Conservation (phyloP, 371 early-diverging fungal genomes). For the Lichtheimia corymbifera region DNA sequence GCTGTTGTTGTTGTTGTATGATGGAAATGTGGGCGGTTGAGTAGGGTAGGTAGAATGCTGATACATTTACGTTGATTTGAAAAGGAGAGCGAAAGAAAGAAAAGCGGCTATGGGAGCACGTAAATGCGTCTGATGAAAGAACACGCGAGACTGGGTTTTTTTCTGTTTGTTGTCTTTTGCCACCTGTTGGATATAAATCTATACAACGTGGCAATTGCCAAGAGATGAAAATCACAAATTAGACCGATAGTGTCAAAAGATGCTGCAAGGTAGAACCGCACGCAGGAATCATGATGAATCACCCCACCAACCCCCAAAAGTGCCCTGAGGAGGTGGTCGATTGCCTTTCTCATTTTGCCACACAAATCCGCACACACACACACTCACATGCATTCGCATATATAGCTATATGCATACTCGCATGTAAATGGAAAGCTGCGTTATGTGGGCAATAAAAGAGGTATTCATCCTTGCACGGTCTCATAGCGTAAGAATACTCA, state of each 20-base stretch:
- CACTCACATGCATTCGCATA: constrained; percentile 1
- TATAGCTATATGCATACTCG: background rate
- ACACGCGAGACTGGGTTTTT: background rate
- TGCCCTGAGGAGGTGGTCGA: background rate
- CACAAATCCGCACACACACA: constrained; percentile 2
- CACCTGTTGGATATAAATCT: background rate
- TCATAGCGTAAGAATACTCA: no score
- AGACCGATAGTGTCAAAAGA: background rate
- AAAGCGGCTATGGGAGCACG: background rate
- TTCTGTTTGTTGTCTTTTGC: background rate
- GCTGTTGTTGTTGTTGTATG: constrained; percentile 11
- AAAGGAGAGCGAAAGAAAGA: constrained; percentile 9
- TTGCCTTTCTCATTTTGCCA: background rate
- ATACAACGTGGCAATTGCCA: constrained; percentile 9
- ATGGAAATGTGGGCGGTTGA: constrained; percentile 13
- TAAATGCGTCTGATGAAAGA: no score
- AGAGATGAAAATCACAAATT: background rate
- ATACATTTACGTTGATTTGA: constrained; percentile 10
- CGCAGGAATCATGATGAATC: constrained; percentile 1
- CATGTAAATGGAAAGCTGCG: no score
- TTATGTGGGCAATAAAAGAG: no score
- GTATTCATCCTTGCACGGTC: no score
- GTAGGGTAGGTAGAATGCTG: constrained; percentile 19
- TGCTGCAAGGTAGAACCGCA: no score
- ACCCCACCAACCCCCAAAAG: constrained; percentile 1